Conservation (phyloP, 805 yeast species). For the Metschnikowia gelsemii region DNA sequence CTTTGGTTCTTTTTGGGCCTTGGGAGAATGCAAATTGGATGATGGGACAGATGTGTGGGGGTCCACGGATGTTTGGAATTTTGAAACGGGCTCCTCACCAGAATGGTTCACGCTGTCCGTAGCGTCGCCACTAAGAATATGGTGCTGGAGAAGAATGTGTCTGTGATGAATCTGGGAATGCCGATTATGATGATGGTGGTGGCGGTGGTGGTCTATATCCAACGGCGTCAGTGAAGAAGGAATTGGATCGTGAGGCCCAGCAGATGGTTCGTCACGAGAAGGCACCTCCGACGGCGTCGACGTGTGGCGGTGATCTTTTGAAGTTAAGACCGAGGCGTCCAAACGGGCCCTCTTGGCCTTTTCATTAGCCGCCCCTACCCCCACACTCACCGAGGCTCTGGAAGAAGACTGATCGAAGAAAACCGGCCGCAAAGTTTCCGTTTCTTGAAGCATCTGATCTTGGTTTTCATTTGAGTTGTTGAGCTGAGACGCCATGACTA, state of each 20-base stretch:
- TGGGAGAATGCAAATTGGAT: constrained; percentile 6
- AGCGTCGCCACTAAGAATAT: constrained; percentile 20
- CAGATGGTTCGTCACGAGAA: constrained; percentile 7
- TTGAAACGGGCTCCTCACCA: background rate
- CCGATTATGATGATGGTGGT: constrained; percentile 5
- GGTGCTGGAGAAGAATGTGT: constrained; percentile 24
- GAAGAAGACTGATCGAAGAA: constrained; percentile 29
- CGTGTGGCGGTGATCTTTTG: constrained; percentile 15
- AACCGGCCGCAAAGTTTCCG: constrained; percentile 33
- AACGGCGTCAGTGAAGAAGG: constrained; percentile 15
- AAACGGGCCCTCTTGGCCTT: constrained; percentile 19
- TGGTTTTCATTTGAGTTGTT: constrained; percentile 32
- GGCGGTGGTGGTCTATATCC: constrained; percentile 10
- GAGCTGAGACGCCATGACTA: constrained; percentile 31
- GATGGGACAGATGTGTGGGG: constrained; percentile 10
- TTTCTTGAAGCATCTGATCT: constrained; percentile 32
- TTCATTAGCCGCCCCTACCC: constrained; percentile 14
- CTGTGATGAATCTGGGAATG: constrained; percentile 16
- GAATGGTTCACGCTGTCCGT: background rate
- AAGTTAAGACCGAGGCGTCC: constrained; percentile 19
- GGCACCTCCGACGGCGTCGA: constrained; percentile 15
- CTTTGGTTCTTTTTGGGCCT: constrained; percentile 1
- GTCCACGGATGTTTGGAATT: constrained; percentile 3
- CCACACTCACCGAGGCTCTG: constrained; percentile 18
- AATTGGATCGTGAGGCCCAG: constrained; percentile 13